These are phyloP conservation scores for Amylocystis lapponica DNA, from an alignment of 768 basidiomycete genomes.

Conservation along the genomic window DNA sequence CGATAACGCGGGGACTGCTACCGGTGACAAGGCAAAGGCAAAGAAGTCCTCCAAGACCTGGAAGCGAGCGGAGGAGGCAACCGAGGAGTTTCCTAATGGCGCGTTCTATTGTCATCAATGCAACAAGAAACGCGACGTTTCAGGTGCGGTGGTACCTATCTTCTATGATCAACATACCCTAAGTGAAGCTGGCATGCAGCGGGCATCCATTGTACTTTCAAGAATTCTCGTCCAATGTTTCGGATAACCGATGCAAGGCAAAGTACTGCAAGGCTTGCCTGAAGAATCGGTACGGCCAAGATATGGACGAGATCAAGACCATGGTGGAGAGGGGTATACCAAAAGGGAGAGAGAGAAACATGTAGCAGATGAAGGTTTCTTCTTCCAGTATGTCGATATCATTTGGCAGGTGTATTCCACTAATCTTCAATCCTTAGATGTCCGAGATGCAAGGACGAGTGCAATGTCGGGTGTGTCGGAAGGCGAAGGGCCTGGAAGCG, in stretches of 20 bases:
- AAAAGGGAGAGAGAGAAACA: constrained; percentile 22
- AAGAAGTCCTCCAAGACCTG: constrained; percentile 1
- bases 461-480: constrained; percentile 66
- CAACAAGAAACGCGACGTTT: constrained; percentile 49
- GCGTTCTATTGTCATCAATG: constrained; percentile 70
- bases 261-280: constrained; percentile 66
- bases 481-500: constrained; percentile 53
- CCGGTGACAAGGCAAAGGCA: not conserved
- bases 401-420: not conserved
- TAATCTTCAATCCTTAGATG: constrained; percentile 39
- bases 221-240: constrained; percentile 15
- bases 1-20: constrained; percentile 2
- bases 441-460: constrained; percentile 58
- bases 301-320: constrained; percentile 36
- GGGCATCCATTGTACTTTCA: constrained; percentile 34
- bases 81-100: constrained; percentile 28
- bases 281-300: constrained; percentile 59
- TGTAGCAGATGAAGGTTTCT: constrained; percentile 30
- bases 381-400: constrained; percentile 44
- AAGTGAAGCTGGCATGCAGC: constrained; percentile 18
- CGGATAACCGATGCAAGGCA: constrained; percentile 41
- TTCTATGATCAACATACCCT: not conserved
- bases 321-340: constrained; percentile 2
- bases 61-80: not conserved
- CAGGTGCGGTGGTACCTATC: constrained; percentile 32